phyloP scores from a whole-genome alignment of 2,329 filamentous ascomycete species.

The Colletotrichum cordylinicola region DNA sequence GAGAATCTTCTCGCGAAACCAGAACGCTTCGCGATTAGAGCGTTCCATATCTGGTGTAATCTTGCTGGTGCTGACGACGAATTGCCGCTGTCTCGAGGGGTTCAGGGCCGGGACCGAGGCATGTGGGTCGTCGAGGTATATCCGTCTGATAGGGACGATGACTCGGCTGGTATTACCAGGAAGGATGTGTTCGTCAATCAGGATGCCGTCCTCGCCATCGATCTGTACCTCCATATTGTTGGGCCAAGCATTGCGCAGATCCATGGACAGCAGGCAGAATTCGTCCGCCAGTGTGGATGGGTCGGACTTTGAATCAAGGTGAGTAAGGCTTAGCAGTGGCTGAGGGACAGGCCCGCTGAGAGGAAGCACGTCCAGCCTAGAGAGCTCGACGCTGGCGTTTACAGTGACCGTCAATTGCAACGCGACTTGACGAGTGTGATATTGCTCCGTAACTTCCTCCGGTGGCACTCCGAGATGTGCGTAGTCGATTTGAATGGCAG shows the following conservation, averaged over 20 bases:
- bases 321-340: slow-evolving; percentile 59
- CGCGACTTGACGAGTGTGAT: slow-evolving; percentile 84
- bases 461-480: slow-evolving; percentile 75
- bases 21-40: slow-evolving; percentile 82
- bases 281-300: slow-evolving; percentile 40
- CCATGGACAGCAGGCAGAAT: slow-evolving; percentile 80
- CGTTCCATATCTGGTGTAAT: slow-evolving; percentile 82
- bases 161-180: slow-evolving; percentile 76
- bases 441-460: slow-evolving; percentile 73
- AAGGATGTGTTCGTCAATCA: slow-evolving; percentile 62
- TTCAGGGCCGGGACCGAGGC: slow-evolving; percentile 81
- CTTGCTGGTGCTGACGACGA: slow-evolving; percentile 83
- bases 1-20: slow-evolving; percentile 86
- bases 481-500: slow-evolving; percentile 85
- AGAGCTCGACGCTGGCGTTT: slow-evolving; percentile 86
- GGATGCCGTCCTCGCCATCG: slow-evolving; percentile 53
- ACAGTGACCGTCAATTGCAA: slow-evolving; percentile 87
- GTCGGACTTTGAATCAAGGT: slow-evolving; percentile 47
- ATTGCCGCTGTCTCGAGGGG: slow-evolving; percentile 85
- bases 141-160: slow-evolving; percentile 75
- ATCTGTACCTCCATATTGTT: slow-evolving; percentile 75
- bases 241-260: slow-evolving; percentile 90
- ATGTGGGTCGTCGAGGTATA: slow-evolving; percentile 79
- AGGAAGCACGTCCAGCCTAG: slow-evolving; percentile 79
- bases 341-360: slow-evolving; percentile 71